These are phyloP conservation scores for Dendrobium catenatum DNA, from an alignment of 106 monocot species.

Conservation along the genomic window DNA sequence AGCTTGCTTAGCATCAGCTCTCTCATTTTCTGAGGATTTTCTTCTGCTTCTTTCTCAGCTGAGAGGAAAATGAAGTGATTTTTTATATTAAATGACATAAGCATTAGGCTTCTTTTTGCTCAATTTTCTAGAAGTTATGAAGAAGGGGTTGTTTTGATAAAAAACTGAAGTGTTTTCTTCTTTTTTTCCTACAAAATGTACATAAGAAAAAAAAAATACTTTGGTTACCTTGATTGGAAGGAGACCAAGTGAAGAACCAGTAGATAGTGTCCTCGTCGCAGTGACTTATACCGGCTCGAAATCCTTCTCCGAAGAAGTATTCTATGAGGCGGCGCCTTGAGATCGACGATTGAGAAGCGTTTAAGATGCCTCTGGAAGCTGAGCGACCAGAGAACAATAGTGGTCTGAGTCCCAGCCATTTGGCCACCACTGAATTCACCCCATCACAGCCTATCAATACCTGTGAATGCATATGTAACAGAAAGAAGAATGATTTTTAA, in stretches of 20 bases:
- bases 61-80: background rate
- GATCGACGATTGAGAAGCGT: background rate
- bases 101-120: background rate
- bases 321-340: conserved; percentile 26
- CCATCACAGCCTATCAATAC: conserved; percentile 74
- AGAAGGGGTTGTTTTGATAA: no score
- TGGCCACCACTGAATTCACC: conserved; percentile 55
- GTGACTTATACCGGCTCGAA: conserved; percentile 35
- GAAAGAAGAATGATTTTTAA: background rate
- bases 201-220: no score
- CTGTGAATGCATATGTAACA: conserved; percentile 12
- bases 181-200: no score
- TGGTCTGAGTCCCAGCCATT: conserved; percentile 45
- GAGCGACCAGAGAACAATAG: conserved; percentile 34
- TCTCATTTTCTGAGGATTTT: conserved; percentile 19
- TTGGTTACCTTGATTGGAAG: conserved; percentile 23
- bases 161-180: no score
- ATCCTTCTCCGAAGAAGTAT: conserved; percentile 34
- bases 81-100: background rate
- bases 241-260: conserved; percentile 69
- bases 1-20: conserved; percentile 29
- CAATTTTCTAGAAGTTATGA: background rate
- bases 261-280: conserved; percentile 41
- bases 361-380: conserved; percentile 35
- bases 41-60: conserved; percentile 33